Evolutionary conservation across 108 stramenopile species (phyloP), one percentile per base, ranked within the genome.

Genomic region (Epipyxis sp.): DNA sequence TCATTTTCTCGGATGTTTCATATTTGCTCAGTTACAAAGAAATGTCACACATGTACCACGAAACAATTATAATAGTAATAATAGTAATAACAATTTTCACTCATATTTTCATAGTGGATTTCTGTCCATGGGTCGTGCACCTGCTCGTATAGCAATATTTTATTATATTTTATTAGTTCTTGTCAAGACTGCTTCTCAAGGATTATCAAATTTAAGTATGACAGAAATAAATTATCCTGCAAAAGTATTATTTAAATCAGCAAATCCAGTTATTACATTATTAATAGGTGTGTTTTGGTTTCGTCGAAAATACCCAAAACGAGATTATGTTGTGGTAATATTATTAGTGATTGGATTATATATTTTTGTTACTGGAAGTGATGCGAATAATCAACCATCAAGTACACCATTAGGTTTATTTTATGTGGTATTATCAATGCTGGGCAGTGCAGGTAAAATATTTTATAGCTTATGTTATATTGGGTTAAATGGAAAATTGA

Each of bases 221-320:
- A 69, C 76, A 79, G 79, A 84, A 43, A 81, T 86, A 39, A 86
- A 86, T 79, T 86, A 84, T 79, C 84, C 85, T 35, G 85, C 85
- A 0, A 86, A 86, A 78, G 82, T 85, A 13, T 79, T 86, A 32
- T 86, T 86, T 78, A 86, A 86, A 43, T 81, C 80, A 37, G 72
- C 59, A 25, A 32, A 62, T 39, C 72, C 61, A 0, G 59, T 81
- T 1, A 54, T 76, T 3, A 81, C 76, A 1, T 77, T 81, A 44
- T 13, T 81, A 0, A 42, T 67, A 29, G 80, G 80, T 25, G 76
- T 34, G 30, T 50, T 42, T 25, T 76, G 72, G 13, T 27, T 81
- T 76, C 40, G 42, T 37, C 76, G 77, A 76, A 59, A 39, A 16
- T 81, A 81, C 3, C 72, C 57, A 46, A 20, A 25, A 32, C 40